These are phyloP conservation scores for Phlegmacium glaucopus DNA, from an alignment of 768 basidiomycete genomes.

Conservation along the genomic window DNA sequence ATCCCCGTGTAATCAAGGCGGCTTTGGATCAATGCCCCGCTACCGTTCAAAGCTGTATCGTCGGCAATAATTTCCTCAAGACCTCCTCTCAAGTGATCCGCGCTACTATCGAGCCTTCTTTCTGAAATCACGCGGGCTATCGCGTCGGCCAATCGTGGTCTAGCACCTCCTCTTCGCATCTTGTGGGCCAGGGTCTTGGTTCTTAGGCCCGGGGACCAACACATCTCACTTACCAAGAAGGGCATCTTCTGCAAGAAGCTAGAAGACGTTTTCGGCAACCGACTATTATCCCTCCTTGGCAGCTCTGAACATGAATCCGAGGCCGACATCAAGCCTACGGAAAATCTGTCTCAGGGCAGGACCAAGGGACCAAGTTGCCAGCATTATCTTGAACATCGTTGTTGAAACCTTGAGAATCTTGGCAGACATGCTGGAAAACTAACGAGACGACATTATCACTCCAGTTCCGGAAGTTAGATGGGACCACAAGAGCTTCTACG, in stretches of 20 bases:
- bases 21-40: slow-evolving; percentile 21
- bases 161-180: slow-evolving; percentile 31
- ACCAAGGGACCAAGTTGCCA: slow-evolving; percentile 19
- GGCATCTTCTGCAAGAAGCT: slow-evolving; percentile 32
- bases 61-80: slow-evolving; percentile 31
- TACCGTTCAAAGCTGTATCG: slow-evolving; percentile 24
- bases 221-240: slow-evolving; percentile 29
- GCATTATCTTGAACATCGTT: slow-evolving; percentile 20
- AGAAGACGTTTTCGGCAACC: slow-evolving; percentile 25
- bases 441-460: slow-evolving; percentile 27
- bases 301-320: slow-evolving; percentile 13
- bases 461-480: slow-evolving; percentile 28
- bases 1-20: slow-evolving; percentile 29
- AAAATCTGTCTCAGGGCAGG: slow-evolving; percentile 4
- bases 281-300: slow-evolving; percentile 15
- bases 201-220: slow-evolving; percentile 19
- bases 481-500: slow-evolving; percentile 34
- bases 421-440: slow-evolving; percentile 19
- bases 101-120: slow-evolving; percentile 26
- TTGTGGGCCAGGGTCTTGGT: slow-evolving; percentile 29
- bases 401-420: slow-evolving; percentile 21
- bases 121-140: slow-evolving; percentile 26
- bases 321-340: not conserved
- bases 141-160: slow-evolving; percentile 24
- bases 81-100: slow-evolving; percentile 27